Conservation (phyloP, 148 eudicot genomes). For the Chenopodium berlandieri region DNA sequence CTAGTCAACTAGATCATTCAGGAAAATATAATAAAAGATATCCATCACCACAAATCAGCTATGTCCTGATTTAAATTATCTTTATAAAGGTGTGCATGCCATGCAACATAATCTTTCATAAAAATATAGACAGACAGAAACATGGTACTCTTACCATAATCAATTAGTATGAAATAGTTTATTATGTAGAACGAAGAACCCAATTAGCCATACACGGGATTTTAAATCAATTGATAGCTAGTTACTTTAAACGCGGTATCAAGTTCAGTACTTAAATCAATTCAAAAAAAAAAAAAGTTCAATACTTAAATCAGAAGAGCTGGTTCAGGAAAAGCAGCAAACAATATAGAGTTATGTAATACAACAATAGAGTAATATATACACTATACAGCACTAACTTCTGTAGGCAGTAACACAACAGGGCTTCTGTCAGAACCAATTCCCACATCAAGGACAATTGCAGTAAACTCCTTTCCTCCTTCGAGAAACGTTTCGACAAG, state of each 20-base stretch:
- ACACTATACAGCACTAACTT: constrained; percentile 31
- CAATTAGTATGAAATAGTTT: neutral
- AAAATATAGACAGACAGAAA: neutral
- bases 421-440: constrained; percentile 56
- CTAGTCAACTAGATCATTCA: neutral
- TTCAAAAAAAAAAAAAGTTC: neutral
- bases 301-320: neutral
- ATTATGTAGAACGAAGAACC: neutral
- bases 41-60: too few relatives aligned
- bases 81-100: neutral
- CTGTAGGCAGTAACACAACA: constrained; percentile 74
- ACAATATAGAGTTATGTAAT: neutral
- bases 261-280: neutral
- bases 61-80: too few relatives aligned
- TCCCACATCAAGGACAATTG: constrained; percentile 83
- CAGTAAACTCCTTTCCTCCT: constrained; percentile 89
- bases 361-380: neutral
- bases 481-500: constrained; percentile 79
- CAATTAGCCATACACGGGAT: neutral
- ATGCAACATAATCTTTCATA: neutral
- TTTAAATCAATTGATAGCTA: neutral
- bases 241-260: neutral
- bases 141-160: neutral
- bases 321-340: neutral
- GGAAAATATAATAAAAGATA: too few relatives aligned